Percentiles rank a stretch among this genome's conserved stretches.
phyloP scores from a whole-genome alignment of 1,284 basidiomycete genomes.

The Meripilus lineatus region DNA sequence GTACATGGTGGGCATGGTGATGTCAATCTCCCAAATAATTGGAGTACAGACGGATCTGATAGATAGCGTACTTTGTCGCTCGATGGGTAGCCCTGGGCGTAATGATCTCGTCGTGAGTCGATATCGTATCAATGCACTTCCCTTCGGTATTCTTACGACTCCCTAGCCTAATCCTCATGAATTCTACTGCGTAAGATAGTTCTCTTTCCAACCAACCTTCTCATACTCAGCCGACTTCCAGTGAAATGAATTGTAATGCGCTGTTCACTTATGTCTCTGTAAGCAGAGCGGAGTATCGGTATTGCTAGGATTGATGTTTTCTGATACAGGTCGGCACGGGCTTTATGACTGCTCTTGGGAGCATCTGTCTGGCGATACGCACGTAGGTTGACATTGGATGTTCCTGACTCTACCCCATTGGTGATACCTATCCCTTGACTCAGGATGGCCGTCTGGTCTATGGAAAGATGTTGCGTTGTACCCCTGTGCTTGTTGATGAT shows the following conservation, averaged over 20 bases:
- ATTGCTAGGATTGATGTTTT: too few relatives aligned
- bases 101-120: slow-evolving; percentile 65
- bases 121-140: too few relatives aligned
- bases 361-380: neutral
- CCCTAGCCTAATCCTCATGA: too few relatives aligned
- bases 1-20: slow-evolving; percentile 26
- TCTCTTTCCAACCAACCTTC: slow-evolving; percentile 23
- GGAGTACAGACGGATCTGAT: neutral
- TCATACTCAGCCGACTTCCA: slow-evolving; percentile 20
- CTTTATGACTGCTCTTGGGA: neutral
- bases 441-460: slow-evolving; percentile 65
- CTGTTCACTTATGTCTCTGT: slow-evolving; percentile 76
- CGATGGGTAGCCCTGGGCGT: slow-evolving; percentile 63
- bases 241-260: slow-evolving; percentile 58
- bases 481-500: slow-evolving; percentile 52
- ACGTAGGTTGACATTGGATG: too few relatives aligned
- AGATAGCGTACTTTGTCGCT: slow-evolving; percentile 71
- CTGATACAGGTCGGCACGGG: too few relatives aligned
- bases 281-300: too few relatives aligned
- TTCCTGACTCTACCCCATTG: too few relatives aligned
- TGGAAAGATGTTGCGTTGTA: slow-evolving; percentile 48
- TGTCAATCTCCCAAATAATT: neutral
- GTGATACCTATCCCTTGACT: too few relatives aligned
- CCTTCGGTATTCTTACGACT: too few relatives aligned
- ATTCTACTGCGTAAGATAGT: slow-evolving; percentile 40